phyloP scores from a whole-genome alignment of 257 asterid genomes.

The Lavandula angustifolia region DNA sequence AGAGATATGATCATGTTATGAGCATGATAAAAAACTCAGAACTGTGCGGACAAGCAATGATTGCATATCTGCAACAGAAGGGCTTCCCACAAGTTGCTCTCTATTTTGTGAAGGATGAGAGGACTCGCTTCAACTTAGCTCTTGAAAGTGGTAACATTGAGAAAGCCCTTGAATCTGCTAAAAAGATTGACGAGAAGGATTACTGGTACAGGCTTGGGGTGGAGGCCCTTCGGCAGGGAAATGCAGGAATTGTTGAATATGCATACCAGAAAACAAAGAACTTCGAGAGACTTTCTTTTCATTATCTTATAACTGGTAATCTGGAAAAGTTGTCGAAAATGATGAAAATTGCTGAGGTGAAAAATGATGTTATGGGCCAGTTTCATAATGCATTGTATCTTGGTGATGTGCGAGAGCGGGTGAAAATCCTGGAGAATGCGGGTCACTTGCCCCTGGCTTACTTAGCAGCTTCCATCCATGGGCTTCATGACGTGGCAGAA shows the following conservation, averaged over 20 bases:
- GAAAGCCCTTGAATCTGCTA: constrained; percentile 88
- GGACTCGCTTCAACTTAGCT: constrained; percentile 81
- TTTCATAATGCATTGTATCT: constrained; percentile 83
- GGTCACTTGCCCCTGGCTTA: constrained; percentile 86
- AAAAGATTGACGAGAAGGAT: constrained; percentile 81
- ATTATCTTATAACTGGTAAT: constrained; percentile 79
- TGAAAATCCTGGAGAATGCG: constrained; percentile 71
- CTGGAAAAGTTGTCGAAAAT: constrained; percentile 71
- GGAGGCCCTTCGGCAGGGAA: constrained; percentile 96
- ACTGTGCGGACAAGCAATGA: constrained; percentile 97
- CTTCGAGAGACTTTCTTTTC: constrained; percentile 81
- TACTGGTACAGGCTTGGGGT: constrained; percentile 90
- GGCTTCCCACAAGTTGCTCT: constrained; percentile 97
- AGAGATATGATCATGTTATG: constrained; percentile 93
- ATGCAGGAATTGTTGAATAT: constrained; percentile 82
- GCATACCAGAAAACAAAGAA: constrained; percentile 85
- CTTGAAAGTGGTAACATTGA: constrained; percentile 90
- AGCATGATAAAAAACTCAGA: constrained; percentile 89
- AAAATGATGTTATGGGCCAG: constrained; percentile 91
- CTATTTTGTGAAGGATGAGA: constrained; percentile 92
- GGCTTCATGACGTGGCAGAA: constrained; percentile 63
- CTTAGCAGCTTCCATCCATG: constrained; percentile 61
- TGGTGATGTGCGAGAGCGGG: constrained; percentile 79
- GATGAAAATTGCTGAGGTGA: constrained; percentile 92
- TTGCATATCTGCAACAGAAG: constrained; percentile 93